Conservation (phyloP, 345 rosid genomes). For the Gossypium arboreum region DNA sequence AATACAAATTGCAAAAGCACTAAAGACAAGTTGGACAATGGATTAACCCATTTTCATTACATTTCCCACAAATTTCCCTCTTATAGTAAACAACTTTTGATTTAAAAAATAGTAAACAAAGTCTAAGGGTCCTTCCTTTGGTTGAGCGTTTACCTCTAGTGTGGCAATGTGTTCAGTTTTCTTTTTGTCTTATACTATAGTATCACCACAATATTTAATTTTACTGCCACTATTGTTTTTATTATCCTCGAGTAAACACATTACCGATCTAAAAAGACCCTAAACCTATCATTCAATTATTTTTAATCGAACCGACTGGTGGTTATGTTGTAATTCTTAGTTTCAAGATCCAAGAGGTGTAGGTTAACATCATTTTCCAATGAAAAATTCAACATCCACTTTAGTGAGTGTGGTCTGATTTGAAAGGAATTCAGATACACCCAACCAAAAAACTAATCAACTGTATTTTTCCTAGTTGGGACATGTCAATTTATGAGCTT, state of each 20-base stretch:
- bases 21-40: slow-evolving; percentile 67
- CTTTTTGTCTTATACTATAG: too few species aligned
- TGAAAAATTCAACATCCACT: not conserved
- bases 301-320: too few species aligned
- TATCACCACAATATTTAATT: rapidly evolving
- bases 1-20: not conserved
- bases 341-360: not conserved
- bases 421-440: not conserved
- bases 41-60: slow-evolving; percentile 84
- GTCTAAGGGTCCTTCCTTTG: too few species aligned
- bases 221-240: rapidly evolving
- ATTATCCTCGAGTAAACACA: rapidly evolving
- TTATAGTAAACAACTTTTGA: not conserved
- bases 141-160: too few species aligned
- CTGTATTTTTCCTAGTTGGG: not conserved
- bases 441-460: not conserved
- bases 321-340: too few species aligned
- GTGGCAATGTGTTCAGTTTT: rapidly evolving
- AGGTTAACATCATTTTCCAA: not conserved
- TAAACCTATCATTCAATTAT: too few species aligned
- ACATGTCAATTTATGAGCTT: not conserved
- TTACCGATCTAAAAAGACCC: too few species aligned
- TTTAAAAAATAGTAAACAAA: too few species aligned
- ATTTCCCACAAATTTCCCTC: slow-evolving; percentile 56
- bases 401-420: not conserved